Evolutionary conservation across 768 basidiomycete genomes (phyloP), one percentile per base, ranked within the genome.

Genomic region (Lactarius hatsudake): DNA sequence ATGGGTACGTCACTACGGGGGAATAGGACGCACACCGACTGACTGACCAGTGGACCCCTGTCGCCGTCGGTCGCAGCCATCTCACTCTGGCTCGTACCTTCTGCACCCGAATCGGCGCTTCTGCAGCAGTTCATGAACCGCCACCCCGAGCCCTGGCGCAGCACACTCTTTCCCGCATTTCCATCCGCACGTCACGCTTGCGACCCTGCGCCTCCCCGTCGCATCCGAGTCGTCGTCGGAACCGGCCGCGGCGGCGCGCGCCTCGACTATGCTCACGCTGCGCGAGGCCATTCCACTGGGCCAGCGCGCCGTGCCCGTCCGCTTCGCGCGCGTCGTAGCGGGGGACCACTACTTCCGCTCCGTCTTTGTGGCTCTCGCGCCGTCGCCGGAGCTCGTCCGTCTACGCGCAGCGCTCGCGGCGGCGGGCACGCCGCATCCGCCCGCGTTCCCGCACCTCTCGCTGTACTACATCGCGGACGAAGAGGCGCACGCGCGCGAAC

Each of bases 51-150:
- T 40, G 18, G n/a, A 59, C 40, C 23, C 18, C 17, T 45, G 15
- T 28, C 17, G 20, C 15, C 9, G 17, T 15, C 45, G 23, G 15
- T 15, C 59, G 36, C 69, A 89, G 88, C 87, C 15, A 71, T 85
- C 59, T 79, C 87, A 17, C 77, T 92, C 4, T 93, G 91, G 91
- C 81, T 93, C 36, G 85, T 92, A 17, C 88, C 90, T 6, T 72
- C 79, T 18, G 69, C 74, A n/a, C 62, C 72, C 10, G 82, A 85
- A 68, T 76, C 82, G 3, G 67, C 76, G 20, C 77, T 75, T 42
- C 78, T 93, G 28, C 74, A 76, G 69, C 75, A 72, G 13, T 70
- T 83, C 64, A 87, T 92, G 83, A 66, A 72, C 75, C 59, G 77
- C 77, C 62, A 69, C 72, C 71, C 67, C 54, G 57, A 48, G 57